Base-by-base conservation (phyloP, 2,329 filamentous ascomycete genomes). In the Verruconis gallopava region DNA sequence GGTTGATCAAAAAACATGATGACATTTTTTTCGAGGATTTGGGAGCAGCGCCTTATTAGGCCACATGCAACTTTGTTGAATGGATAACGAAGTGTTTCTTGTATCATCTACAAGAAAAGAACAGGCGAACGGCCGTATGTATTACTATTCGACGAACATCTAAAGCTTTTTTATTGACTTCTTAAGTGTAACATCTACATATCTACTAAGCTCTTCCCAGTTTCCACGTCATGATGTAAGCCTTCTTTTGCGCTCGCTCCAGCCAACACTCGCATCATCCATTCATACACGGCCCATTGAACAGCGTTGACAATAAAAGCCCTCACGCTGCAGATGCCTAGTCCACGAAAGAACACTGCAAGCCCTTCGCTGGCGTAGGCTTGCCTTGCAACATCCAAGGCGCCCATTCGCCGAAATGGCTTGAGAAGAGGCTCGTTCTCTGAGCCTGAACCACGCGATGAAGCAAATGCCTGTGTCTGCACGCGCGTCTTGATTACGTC, bases 271-370 rank as follows among this genome's bases (percentile, higher is more conserved):
- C 55, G 56, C 81, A 94, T 89, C 53, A 85, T 74, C 77, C 81
- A 85, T 63, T 95, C 88, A 57, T 95, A 95, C 4, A 85, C 75
- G 18, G 81, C 81, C 88, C 88, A 96, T 65, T 79, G 76, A n/a
- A 85, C 81, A 2, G 89, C 88, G 64, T 95, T 95, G 30, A 95
- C 89, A 40, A 93, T 66, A 57, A 96, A 95, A 0, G 89, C 89
- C 50, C 89, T 69, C 5, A 82, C 62, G 59, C 84, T 93, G 59
- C 89, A 96, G 21, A 94, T 70, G 1, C 77, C 76, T 33, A 96
- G 59, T 2, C 83, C 85, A 60, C 84, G 72, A 63, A 89, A 91
- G 67, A 93, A 93, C 19, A 85, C 82, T 38, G 71, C 67, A 30
- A 79, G 60, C 22, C 80, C 79, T 63, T 91, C 85, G 4, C 69